Base-by-base conservation (phyloP, 495 filamentous ascomycete species). In the Baudoinia panamericana region DNA sequence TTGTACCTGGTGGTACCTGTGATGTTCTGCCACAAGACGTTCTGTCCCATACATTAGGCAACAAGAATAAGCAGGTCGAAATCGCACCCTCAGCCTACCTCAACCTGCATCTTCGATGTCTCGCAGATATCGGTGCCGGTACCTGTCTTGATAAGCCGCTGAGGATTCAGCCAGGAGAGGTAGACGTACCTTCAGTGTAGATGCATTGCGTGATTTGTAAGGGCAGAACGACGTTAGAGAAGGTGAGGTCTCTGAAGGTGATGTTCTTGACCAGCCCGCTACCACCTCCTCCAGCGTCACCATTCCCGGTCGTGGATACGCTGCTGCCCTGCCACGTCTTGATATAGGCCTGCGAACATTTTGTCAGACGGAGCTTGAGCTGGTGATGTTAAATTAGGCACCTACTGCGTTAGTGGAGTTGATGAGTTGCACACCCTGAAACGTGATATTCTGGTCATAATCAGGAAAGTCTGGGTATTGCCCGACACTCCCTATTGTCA, bases 201-300 rank as follows among this genome's bases (percentile, higher is more conserved):
- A 73, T 75, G 50, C 72, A 76, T 12, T 63, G 58, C 10, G 68
- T 70, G 18, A 76, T 64, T 49, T 75, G 71, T 47, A 75, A 71
- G 12, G 71, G 72, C 61, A 68, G 60, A 66, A 64, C 51, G 66
- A 72, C 65, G 56, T 73, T 66, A 33, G 56, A 51, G 49, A 71
- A 71, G 2, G 64, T 65, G n/a, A 75, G 56, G 47, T 73, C 70
- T 36, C 61, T 58, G 15, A 72, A 56, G 17, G 39, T 56, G 20
- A 56, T 39, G 29, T 53, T 56, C 13, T 39, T 16, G 11, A 54
- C 43, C 8, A 39, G 30, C 5, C 46, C 46, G 30, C 26, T 28
- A 6, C 46, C 46, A 58, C 39, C 58, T 51, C 18, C 69, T 63
- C 59, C 61, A n/a, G 35, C 24, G 36, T 58, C 59, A 19, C 58